Percentiles rank a stretch among this genome's conserved stretches.
Evolutionary conservation across 805 yeast genomes (phyloP).

Genomic region (Lipomyces yamadae): DNA sequence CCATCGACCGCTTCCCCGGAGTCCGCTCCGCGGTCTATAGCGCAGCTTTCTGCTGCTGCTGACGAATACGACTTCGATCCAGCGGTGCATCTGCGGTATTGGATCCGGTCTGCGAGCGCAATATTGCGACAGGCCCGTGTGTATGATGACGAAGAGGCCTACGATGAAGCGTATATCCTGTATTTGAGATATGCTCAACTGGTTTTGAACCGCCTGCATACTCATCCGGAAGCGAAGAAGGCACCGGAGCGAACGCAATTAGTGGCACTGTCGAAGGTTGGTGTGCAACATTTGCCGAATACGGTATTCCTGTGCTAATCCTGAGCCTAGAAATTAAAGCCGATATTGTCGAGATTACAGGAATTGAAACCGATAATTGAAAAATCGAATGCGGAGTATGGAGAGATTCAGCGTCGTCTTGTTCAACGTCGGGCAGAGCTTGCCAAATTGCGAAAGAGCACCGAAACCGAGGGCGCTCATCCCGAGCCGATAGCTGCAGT

Average conservation of each 20-base stretch:
- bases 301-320: neutral
- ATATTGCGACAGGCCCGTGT: slow-evolving; percentile 55
- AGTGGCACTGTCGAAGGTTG: slow-evolving; percentile 24
- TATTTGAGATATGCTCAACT: slow-evolving; percentile 65
- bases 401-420: slow-evolving; percentile 9
- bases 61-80: slow-evolving; percentile 59
- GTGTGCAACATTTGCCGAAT: slow-evolving; percentile 8
- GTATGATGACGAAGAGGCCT: slow-evolving; percentile 51
- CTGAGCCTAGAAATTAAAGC: slow-evolving; percentile 10
- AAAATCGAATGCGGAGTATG: slow-evolving; percentile 27
- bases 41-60: slow-evolving; percentile 45
- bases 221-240: slow-evolving; percentile 52
- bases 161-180: slow-evolving; percentile 59
- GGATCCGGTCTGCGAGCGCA: slow-evolving; percentile 60
- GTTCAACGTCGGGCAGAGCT: slow-evolving; percentile 19
- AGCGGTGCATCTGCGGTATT: slow-evolving; percentile 55
- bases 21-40: slow-evolving; percentile 21
- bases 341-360: slow-evolving; percentile 27
- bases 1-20: neutral
- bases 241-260: slow-evolving; percentile 30
- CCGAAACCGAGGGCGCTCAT: slow-evolving; percentile 4
- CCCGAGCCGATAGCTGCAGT: neutral
- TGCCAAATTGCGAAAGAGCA: slow-evolving; percentile 19
- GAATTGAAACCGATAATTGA: slow-evolving; percentile 37
- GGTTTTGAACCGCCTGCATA: slow-evolving; percentile 53